Percentiles rank a stretch among this genome's conserved stretches.
These are phyloP conservation scores for Wickerhamomyces canadensis DNA, from an alignment of 805 yeast genomes.

Conservation along the genomic window DNA sequence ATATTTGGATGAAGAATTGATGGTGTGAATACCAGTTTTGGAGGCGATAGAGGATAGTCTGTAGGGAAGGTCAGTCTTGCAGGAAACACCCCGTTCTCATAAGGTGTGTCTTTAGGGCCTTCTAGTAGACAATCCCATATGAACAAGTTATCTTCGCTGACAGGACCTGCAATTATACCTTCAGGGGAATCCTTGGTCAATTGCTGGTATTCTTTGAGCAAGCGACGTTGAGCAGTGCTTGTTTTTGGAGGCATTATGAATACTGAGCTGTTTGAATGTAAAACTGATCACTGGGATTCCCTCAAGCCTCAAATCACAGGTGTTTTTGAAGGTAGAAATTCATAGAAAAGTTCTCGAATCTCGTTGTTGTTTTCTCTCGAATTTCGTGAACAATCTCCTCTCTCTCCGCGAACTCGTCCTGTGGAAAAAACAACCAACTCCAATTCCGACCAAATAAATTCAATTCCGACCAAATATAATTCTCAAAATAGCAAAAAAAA, in stretches of 20 bases:
- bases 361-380: too few relatives aligned
- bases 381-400: too few relatives aligned
- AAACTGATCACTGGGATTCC: too few relatives aligned
- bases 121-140: constrained; percentile 81
- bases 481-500: too few relatives aligned
- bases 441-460: too few relatives aligned
- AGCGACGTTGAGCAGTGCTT: constrained; percentile 76
- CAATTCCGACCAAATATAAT: too few relatives aligned
- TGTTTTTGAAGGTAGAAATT: too few relatives aligned
- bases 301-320: too few relatives aligned
- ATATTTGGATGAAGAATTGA: constrained; percentile 90
- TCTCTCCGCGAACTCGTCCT: too few relatives aligned
- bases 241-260: constrained; percentile 23
- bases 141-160: constrained; percentile 64
- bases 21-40: constrained; percentile 68
- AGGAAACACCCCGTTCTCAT: constrained; percentile 83
- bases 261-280: too few relatives aligned
- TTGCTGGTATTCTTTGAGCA: constrained; percentile 86
- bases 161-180: constrained; percentile 92
- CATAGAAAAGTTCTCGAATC: too few relatives aligned
- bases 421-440: too few relatives aligned
- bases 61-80: constrained; percentile 67
- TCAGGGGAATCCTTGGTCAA: constrained; percentile 84
- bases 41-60: constrained; percentile 83
- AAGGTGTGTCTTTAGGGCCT: constrained; percentile 81